Evolutionary conservation across 352 stramenopile genomes (phyloP).

Genomic region (Labyrinthula sp.): DNA sequence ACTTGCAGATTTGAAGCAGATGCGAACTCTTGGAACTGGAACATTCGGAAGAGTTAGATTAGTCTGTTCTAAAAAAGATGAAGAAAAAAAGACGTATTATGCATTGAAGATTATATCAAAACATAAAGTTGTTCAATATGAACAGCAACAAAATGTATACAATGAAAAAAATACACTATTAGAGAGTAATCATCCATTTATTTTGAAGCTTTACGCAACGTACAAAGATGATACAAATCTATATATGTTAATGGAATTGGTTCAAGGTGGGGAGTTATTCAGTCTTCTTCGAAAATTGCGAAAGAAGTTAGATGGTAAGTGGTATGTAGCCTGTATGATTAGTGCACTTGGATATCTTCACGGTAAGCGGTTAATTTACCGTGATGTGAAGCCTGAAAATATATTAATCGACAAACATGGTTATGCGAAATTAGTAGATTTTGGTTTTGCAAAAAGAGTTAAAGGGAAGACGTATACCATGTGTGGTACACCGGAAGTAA

Average conservation of each 20-base stretch:
- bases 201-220: constrained; percentile 34
- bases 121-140: constrained; percentile 18
- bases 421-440: constrained; percentile 72
- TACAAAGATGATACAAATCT: constrained; percentile 36
- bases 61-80: constrained; percentile 41
- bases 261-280: constrained; percentile 53
- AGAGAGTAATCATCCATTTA: constrained; percentile 31
- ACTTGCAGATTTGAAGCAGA: constrained; percentile 18
- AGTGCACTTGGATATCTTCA: constrained; percentile 55
- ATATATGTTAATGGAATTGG: constrained; percentile 37
- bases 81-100: constrained; percentile 42
- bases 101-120: constrained; percentile 32
- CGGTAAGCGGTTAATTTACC: constrained; percentile 64
- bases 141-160: constrained; percentile 30
- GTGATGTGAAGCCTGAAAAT: constrained; percentile 68
- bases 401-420: constrained; percentile 59
- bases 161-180: constrained; percentile 31
- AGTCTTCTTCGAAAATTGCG: constrained; percentile 44
- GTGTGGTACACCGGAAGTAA: constrained; percentile 78
- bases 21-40: constrained; percentile 71
- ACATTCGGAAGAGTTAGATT: constrained; percentile 86
- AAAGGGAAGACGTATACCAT: constrained; percentile 72
- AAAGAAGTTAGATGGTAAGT: constrained; percentile 50
- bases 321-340: constrained; percentile 69
- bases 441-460: constrained; percentile 40